A percentile compares a stretch with the other conserved stretches of the same genome.
Conservation (phyloP, 495 filamentous ascomycete species). For the Thozetella sp. region DNA sequence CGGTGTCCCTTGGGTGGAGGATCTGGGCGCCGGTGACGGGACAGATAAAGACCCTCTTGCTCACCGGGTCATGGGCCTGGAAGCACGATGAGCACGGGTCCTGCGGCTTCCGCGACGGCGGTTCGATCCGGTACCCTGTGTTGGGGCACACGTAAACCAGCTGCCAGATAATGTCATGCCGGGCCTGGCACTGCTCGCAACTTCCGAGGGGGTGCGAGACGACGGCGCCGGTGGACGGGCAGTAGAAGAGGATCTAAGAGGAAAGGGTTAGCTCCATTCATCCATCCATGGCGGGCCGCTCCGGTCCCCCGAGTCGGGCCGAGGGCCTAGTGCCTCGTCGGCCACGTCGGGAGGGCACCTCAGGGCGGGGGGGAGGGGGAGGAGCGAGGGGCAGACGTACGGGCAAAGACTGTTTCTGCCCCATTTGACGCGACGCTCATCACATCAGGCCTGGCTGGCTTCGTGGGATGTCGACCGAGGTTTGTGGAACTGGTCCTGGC, state of each 20-base stretch:
- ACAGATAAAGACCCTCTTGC: slow-evolving; percentile 30
- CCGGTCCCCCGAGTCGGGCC: not conserved
- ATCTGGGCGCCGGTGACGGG: slow-evolving; percentile 29
- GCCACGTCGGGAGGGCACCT: not conserved
- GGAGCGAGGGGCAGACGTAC: not conserved
- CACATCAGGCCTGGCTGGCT: not conserved
- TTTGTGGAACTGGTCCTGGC: not conserved
- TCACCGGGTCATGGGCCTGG: slow-evolving; percentile 25
- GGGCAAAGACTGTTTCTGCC: slow-evolving; percentile 12
- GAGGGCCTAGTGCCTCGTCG: too few species aligned
- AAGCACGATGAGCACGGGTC: slow-evolving; percentile 30
- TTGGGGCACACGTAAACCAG: slow-evolving; percentile 31
- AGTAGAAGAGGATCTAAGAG: slow-evolving; percentile 27
- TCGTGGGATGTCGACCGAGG: not conserved
- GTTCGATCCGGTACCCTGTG: slow-evolving; percentile 29
- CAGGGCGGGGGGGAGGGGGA: not conserved
- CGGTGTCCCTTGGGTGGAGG: slow-evolving; percentile 23
- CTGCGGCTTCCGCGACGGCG: slow-evolving; percentile 14
- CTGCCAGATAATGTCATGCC: slow-evolving; percentile 34
- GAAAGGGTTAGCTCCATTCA: too few species aligned
- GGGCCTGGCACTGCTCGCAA: slow-evolving; percentile 25
- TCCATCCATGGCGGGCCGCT: not conserved
- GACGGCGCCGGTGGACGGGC: slow-evolving; percentile 23
- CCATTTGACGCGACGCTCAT: slow-evolving; percentile 8
- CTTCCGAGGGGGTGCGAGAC: slow-evolving; percentile 20